These are phyloP conservation scores for Claviceps sp. DNA, from an alignment of 2,329 filamentous ascomycete genomes.

Conservation along the genomic window DNA sequence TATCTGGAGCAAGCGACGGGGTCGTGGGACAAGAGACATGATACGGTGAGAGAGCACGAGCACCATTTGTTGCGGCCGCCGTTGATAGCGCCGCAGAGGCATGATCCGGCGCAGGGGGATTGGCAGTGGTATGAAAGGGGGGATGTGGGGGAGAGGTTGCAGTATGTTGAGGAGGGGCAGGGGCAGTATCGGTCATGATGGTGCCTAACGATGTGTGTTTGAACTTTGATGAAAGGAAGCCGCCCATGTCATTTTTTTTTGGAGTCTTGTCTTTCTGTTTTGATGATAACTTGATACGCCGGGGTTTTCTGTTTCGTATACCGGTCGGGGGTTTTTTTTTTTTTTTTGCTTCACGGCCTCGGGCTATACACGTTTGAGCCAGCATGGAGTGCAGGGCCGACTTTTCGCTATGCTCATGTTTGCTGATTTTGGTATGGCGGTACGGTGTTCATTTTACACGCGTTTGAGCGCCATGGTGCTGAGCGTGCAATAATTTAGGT, in stretches of 20 bases:
- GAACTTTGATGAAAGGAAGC: not conserved
- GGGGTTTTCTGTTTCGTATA: not conserved
- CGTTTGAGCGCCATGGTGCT: too few relatives aligned
- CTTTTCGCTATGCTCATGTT: too few relatives aligned
- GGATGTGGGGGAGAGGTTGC: conserved; percentile 16
- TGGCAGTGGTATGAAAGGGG: conserved; percentile 24
- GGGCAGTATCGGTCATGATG: conserved; percentile 18
- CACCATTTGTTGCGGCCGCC: not conserved
- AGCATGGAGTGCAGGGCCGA: too few relatives aligned
- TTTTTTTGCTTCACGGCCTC: too few relatives aligned
- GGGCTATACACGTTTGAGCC: too few relatives aligned
- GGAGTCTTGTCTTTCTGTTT: not conserved
- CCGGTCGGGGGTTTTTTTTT: too few relatives aligned
- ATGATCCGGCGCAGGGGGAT: conserved; percentile 9
- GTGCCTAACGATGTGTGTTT: not conserved
- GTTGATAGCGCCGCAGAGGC: not conserved
- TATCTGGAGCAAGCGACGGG: not conserved
- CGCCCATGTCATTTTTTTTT: not conserved
- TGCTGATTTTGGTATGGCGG: too few relatives aligned
- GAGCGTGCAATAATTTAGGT: too few relatives aligned
- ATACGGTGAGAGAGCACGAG: not conserved
- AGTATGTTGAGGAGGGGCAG: conserved; percentile 13
- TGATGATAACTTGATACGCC: not conserved
- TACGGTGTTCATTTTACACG: too few relatives aligned
- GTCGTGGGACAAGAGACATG: not conserved